Conservation (phyloP, 2,329 filamentous ascomycete genomes). For the Penicillium sp. region DNA sequence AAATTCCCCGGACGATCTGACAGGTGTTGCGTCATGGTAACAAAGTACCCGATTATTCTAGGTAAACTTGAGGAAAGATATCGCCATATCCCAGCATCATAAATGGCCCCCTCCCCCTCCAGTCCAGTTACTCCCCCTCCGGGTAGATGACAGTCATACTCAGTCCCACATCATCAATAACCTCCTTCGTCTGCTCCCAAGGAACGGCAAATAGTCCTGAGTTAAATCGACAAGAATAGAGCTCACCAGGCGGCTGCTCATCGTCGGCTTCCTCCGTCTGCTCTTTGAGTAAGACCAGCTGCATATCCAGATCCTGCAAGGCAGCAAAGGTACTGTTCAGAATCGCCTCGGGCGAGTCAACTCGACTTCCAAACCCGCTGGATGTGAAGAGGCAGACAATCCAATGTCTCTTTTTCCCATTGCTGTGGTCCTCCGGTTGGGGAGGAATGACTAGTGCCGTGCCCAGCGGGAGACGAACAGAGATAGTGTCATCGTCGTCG, state of each 20-base stretch:
- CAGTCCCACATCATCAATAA: constrained; percentile 47
- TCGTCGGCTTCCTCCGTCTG: constrained; percentile 2
- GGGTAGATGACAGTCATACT: constrained; percentile 41
- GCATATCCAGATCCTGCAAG: constrained; percentile 52
- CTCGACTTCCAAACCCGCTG: constrained; percentile 50
- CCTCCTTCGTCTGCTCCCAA: constrained; percentile 55
- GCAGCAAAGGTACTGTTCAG: constrained; percentile 54
- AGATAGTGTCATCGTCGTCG: constrained; percentile 10
- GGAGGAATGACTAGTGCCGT: constrained; percentile 61
- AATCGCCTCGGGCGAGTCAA: constrained; percentile 47
- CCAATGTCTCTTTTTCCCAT: constrained; percentile 50
- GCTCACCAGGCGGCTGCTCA: constrained; percentile 28
- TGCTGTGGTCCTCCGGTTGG: constrained; percentile 38
- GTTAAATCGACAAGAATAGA: constrained; percentile 62
- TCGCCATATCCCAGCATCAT: too few relatives aligned
- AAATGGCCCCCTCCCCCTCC: background rate
- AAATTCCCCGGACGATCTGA: too few relatives aligned
- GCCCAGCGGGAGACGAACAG: constrained; percentile 42
- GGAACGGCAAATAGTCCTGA: constrained; percentile 60
- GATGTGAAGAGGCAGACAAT: constrained; percentile 66
- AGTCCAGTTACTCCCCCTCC: background rate
- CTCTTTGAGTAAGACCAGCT: constrained; percentile 40
- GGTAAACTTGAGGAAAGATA: too few relatives aligned
- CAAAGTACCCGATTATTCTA: too few relatives aligned
- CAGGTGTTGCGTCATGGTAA: too few relatives aligned